These are phyloP conservation scores for Inosperma sp. DNA, from an alignment of 768 basidiomycete genomes.

Conservation along the genomic window DNA sequence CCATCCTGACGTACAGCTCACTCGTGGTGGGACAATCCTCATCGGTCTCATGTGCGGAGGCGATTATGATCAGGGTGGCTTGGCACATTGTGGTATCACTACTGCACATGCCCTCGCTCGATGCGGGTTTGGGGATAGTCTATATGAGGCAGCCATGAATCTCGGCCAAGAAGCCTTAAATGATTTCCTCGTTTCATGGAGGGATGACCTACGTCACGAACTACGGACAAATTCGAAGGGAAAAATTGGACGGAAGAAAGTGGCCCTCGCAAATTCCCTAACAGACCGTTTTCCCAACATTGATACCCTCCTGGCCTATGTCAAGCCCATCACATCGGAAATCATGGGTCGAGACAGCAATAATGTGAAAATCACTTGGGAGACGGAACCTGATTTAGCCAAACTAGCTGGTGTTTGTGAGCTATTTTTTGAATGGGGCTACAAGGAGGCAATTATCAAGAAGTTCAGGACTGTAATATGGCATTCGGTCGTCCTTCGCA, in stretches of 20 bases:
- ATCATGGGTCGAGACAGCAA: slow-evolving; percentile 37
- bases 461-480: slow-evolving; percentile 64
- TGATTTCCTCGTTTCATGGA: slow-evolving; percentile 49
- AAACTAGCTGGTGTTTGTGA: slow-evolving; percentile 58
- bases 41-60: slow-evolving; percentile 67
- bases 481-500: slow-evolving; percentile 53
- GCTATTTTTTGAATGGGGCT: slow-evolving; percentile 68
- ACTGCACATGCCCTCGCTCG: slow-evolving; percentile 59
- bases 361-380: slow-evolving; percentile 25
- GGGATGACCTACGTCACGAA: slow-evolving; percentile 41
- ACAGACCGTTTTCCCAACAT: slow-evolving; percentile 52
- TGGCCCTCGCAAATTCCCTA: slow-evolving; percentile 43
- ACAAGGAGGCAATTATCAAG: slow-evolving; percentile 54
- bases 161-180: slow-evolving; percentile 29
- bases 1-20: slow-evolving; percentile 60
- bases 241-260: slow-evolving; percentile 40
- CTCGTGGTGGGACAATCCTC: slow-evolving; percentile 54
- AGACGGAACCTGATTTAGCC: slow-evolving; percentile 44
- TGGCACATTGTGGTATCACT: slow-evolving; percentile 47
- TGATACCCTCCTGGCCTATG: slow-evolving; percentile 55
- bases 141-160: slow-evolving; percentile 42
- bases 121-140: slow-evolving; percentile 56
- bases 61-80: slow-evolving; percentile 50
- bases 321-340: slow-evolving; percentile 20
- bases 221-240: slow-evolving; percentile 47